These are phyloP conservation scores for Starmerella stellata DNA, from an alignment of 805 yeast species.

Conservation along the genomic window DNA sequence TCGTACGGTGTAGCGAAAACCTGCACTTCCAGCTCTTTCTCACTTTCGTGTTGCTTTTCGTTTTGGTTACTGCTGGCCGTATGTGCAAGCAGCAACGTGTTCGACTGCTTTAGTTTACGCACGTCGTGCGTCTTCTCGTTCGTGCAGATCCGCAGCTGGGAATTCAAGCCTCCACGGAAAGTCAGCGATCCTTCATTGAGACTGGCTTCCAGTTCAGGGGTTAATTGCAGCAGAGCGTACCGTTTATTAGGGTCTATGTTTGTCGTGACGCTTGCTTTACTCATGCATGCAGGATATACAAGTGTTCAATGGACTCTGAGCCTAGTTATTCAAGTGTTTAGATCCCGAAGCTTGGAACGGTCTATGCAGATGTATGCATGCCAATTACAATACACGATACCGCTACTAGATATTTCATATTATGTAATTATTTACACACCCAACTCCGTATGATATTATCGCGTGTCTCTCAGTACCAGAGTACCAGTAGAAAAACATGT, in stretches of 20 bases:
- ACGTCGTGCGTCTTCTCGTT: constrained; percentile 9
- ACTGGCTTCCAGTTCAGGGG: constrained; percentile 17
- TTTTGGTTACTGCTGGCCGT: background rate
- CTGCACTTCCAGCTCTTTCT: constrained; percentile 4
- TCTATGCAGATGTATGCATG: no score
- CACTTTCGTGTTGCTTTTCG: background rate
- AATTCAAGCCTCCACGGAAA: constrained; percentile 6
- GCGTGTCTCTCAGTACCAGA: no score
- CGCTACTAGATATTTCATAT: no score
- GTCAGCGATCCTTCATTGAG: constrained; percentile 10
- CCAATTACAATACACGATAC: no score
- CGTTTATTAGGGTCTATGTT: constrained; percentile 1
- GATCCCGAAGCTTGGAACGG: no score
- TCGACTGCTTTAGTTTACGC: constrained; percentile 46
- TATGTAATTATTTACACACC: no score
- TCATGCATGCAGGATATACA: no score
- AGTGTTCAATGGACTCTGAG: no score
- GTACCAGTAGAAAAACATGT: no score
- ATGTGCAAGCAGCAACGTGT: constrained; percentile 40
- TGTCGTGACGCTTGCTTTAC: no score
- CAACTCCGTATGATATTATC: no score
- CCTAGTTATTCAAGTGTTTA: no score
- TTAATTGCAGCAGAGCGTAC: constrained; percentile 18
- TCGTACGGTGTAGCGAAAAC: constrained; percentile 18
- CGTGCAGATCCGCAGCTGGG: constrained; percentile 13